phyloP scores from a whole-genome alignment of 108 stramenopile genomes.

The Stephanodiscus minutulus region DNA sequence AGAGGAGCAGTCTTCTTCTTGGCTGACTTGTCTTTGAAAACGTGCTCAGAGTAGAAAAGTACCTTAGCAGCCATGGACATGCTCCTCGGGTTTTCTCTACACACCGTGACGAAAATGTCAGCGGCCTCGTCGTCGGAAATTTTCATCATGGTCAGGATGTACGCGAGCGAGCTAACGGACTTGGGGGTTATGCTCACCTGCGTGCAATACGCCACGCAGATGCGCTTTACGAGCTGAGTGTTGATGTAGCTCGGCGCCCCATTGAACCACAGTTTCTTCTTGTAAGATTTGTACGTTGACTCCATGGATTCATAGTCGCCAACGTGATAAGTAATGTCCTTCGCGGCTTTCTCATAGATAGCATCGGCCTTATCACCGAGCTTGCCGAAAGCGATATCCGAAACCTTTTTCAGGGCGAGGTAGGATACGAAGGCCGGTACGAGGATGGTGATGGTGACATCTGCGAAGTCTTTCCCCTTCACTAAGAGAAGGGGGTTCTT shows the following conservation, averaged over 20 bases:
- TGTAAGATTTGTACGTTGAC: constrained; percentile 65
- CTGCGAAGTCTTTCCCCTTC: constrained; percentile 56
- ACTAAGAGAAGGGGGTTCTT: constrained; percentile 46
- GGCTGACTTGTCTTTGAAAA: constrained; percentile 61
- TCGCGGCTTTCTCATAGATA: constrained; percentile 60
- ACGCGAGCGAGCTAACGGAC: constrained; percentile 76
- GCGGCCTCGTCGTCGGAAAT: constrained; percentile 76
- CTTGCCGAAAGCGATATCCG: constrained; percentile 32
- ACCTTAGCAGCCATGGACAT: constrained; percentile 74
- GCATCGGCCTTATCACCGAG: constrained; percentile 48
- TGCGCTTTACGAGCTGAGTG: constrained; percentile 53
- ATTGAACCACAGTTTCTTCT: constrained; percentile 59
- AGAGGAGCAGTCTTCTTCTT: constrained; percentile 35
- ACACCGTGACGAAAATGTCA: constrained; percentile 58
- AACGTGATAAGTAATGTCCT: constrained; percentile 83
- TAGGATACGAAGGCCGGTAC: constrained; percentile 43
- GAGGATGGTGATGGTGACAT: constrained; percentile 48
- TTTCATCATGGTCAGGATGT: constrained; percentile 72
- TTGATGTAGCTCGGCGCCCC: constrained; percentile 56
- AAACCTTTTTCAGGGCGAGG: constrained; percentile 36
- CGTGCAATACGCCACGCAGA: constrained; percentile 74
- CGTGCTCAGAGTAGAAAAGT: constrained; percentile 77
- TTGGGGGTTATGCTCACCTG: constrained; percentile 71
- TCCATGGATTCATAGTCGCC: constrained; percentile 84
- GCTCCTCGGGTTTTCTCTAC: constrained; percentile 55